Percentiles rank a stretch among this genome's conserved stretches.
phyloP scores from a whole-genome alignment of 495 filamentous ascomycete species.

The Penicillium cinerascens region DNA sequence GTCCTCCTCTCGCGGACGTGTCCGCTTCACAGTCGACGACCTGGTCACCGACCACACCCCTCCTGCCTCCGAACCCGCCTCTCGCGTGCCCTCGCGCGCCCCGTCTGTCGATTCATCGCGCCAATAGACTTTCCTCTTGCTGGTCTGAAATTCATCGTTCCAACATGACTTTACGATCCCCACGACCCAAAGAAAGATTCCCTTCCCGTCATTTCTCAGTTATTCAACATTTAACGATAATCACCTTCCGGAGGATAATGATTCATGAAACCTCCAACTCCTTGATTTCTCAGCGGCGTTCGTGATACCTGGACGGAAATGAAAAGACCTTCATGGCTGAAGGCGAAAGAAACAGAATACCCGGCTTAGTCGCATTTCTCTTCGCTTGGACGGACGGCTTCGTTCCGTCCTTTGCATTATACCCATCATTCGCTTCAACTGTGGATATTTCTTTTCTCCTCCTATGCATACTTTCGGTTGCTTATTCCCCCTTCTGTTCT shows the following conservation, averaged over 20 bases:
- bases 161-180: slow-evolving; percentile 24
- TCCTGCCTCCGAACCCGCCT: slow-evolving; percentile 16
- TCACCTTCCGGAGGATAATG: slow-evolving; percentile 3
- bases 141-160: slow-evolving; percentile 1
- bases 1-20: slow-evolving; percentile 10
- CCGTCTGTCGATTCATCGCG: slow-evolving; percentile 22
- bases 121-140: slow-evolving; percentile 11
- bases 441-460: slow-evolving; percentile 3
- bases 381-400: slow-evolving; percentile 15
- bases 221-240: slow-evolving; percentile 8
- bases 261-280: slow-evolving; percentile 1
- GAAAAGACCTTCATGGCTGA: neutral
- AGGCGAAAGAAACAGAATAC: slow-evolving; percentile 1
- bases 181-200: slow-evolving; percentile 20
- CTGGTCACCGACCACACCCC: slow-evolving; percentile 21
- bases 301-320: neutral
- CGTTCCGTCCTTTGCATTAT: slow-evolving; percentile 19
- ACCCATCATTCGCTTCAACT: slow-evolving; percentile 14
- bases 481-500: slow-evolving; percentile 3
- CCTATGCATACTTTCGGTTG: neutral
- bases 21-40: slow-evolving; percentile 27
- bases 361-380: slow-evolving; percentile 7
- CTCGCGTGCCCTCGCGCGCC: slow-evolving; percentile 18
- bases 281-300: slow-evolving; percentile 8
- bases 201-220: slow-evolving; percentile 1